phyloP scores from a whole-genome alignment of 2,329 filamentous ascomycete species.

The Paramyrothecium sp. region DNA sequence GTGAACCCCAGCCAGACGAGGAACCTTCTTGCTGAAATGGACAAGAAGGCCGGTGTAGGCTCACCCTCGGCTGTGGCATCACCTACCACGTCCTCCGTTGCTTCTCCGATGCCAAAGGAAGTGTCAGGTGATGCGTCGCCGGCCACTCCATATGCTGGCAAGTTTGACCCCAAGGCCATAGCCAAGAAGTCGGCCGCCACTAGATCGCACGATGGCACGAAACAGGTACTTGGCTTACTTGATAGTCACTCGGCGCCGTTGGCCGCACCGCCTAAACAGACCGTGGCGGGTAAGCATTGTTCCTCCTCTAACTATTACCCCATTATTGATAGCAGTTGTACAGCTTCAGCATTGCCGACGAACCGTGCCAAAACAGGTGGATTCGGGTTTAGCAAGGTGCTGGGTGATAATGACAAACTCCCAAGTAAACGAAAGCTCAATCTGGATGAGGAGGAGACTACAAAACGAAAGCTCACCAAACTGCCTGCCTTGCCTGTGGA shows the following conservation, averaged over 20 bases:
- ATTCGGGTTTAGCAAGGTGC: conserved; percentile 77
- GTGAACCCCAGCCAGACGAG: conserved; percentile 63
- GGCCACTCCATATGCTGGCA: conserved; percentile 65
- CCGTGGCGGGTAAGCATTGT: conserved; percentile 31
- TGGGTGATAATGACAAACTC: conserved; percentile 63
- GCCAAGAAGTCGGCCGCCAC: conserved; percentile 72
- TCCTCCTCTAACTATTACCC: neutral
- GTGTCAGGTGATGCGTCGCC: conserved; percentile 48
- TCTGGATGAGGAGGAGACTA: conserved; percentile 85
- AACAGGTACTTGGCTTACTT: conserved; percentile 46
- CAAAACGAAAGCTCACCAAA: conserved; percentile 85
- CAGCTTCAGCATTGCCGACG: conserved; percentile 60
- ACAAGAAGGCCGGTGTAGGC: conserved; percentile 60
- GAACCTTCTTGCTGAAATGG: conserved; percentile 71
- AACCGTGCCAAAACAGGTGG: conserved; percentile 73
- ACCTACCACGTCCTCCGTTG: conserved; percentile 48
- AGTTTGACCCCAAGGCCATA: conserved; percentile 85
- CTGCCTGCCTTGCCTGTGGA: conserved; percentile 75
- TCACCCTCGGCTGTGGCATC: conserved; percentile 41
- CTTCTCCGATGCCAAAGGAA: conserved; percentile 43
- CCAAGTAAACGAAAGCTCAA: conserved; percentile 73
- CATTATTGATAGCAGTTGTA: neutral
- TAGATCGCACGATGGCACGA: conserved; percentile 51
- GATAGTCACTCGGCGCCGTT: conserved; percentile 32
- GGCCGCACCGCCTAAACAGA: conserved; percentile 29